Conservation (phyloP, 208 protist genomes). For the Acanthamoeba sp. region DNA sequence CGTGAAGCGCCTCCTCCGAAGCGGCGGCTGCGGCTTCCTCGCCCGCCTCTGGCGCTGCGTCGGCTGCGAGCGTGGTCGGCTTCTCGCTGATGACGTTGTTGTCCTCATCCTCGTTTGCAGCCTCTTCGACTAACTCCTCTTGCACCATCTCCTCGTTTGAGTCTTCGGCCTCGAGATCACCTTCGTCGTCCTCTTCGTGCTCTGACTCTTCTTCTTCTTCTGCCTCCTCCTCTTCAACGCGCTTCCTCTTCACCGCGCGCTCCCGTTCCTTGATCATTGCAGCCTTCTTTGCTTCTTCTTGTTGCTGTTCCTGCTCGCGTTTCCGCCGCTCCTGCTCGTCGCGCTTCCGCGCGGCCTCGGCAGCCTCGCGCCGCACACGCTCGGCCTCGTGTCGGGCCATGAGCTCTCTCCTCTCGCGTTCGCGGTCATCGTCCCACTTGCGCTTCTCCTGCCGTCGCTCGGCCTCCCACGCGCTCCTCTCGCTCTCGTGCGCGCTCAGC, state of each 20-base stretch:
- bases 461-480: not conserved
- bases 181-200: not conserved
- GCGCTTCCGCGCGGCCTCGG: constrained; percentile 11
- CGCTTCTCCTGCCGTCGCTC: constrained; percentile 5
- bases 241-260: constrained; percentile 2
- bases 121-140: not conserved
- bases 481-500: not conserved
- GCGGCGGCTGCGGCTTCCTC: no score
- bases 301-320: not conserved
- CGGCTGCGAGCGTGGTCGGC: not conserved
- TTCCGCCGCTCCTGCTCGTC: constrained; percentile 1
- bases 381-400: constrained; percentile 2
- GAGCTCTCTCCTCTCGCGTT: constrained; percentile 7
- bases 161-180: no score
- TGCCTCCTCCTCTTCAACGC: not conserved
- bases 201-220: not conserved
- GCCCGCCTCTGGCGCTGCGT: not conserved
- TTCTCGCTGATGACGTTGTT: no score
- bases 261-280: not conserved
- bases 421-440: not conserved
- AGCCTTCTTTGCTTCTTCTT: not conserved
- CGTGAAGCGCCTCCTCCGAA: not conserved
- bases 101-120: not conserved
- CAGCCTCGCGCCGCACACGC: not conserved
- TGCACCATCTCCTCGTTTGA: not conserved